phyloP scores from a whole-genome alignment of 306 rosid species.

The Medicago lupulina region DNA sequence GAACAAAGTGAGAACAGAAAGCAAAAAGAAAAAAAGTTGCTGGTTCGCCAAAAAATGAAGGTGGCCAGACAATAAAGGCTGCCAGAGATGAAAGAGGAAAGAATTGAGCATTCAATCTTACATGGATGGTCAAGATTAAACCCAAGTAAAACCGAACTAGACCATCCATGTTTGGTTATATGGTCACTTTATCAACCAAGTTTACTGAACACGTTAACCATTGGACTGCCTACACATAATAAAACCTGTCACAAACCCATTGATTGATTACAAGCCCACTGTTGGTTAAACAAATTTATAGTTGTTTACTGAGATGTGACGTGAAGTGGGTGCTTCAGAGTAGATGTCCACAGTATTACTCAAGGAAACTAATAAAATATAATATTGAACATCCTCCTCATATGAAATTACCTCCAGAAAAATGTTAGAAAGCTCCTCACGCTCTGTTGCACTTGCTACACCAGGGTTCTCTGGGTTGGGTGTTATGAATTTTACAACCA shows the following conservation, averaged over 20 bases:
- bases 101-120: not conserved
- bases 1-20: not conserved
- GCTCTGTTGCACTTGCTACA: slow-evolving; percentile 66
- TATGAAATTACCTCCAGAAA: slow-evolving; percentile 72
- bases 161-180: not conserved
- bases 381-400: not conserved
- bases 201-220: too few relatives aligned
- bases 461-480: slow-evolving; percentile 68
- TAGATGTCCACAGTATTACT: not conserved
- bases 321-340: not conserved
- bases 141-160: not conserved
- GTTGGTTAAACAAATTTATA: not conserved
- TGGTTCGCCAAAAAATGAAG: too few relatives aligned
- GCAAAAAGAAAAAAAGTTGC: too few relatives aligned
- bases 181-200: too few relatives aligned
- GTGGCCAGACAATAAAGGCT: not conserved
- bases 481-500: slow-evolving; percentile 74
- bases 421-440: slow-evolving; percentile 90
- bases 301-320: not conserved
- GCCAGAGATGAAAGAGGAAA: not conserved
- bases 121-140: not conserved
- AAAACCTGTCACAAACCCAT: too few relatives aligned
- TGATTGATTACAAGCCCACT: not conserved
- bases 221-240: too few relatives aligned
- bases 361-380: not conserved